Evolutionary conservation across 495 filamentous ascomycete genomes (phyloP), one percentile per base, ranked within the genome.

Genomic region (Hamigera avellanea): DNA sequence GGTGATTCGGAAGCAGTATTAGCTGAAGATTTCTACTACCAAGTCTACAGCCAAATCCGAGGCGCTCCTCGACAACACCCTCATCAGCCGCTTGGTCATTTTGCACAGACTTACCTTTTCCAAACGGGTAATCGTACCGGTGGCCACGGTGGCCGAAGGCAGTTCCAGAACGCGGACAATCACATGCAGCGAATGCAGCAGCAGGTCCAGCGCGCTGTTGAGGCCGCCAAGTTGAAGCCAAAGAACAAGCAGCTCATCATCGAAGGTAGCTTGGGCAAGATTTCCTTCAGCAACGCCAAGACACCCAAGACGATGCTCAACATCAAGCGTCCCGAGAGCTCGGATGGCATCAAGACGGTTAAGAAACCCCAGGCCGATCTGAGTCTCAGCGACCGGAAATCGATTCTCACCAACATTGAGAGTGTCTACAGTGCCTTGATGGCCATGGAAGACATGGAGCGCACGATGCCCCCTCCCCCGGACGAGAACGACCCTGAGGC

Each of bases 161-260:
- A 89, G 35, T 71, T 73, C 43, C 66, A 69, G 21, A 72, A 82
- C 19, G 88, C 85, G 3, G 89, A 99, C 56, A 96, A 95, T 49
- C 91, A 99, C 53, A 81, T 96, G 70, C 91, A 95, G 50, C 77
- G 91, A 17, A 99, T 99, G 91, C 87, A 99, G 57, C 93, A 96
- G 51, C 91, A 99, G 54, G 91, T 99, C 15, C 87, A 93, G 52
- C 80, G 91, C 23, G 91, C 91, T 4, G 93, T 99, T 0, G 91
- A 96, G 46, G 93, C 91, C 2, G 93, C 93, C 23, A 96, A 96
- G 57, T 78, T 79, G 27, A 89, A 93, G 59, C 91, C 91, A 3
- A 99, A 99, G 66, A 93, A 88, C 52, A 95, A 93, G 59, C 86
- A 94, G 50, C 70, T 99, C n/a, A 86, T 95, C 14, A 86, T 99